These are phyloP conservation scores for Apiospora hydei DNA, from an alignment of 2,329 filamentous ascomycete species.

Conservation along the genomic window DNA sequence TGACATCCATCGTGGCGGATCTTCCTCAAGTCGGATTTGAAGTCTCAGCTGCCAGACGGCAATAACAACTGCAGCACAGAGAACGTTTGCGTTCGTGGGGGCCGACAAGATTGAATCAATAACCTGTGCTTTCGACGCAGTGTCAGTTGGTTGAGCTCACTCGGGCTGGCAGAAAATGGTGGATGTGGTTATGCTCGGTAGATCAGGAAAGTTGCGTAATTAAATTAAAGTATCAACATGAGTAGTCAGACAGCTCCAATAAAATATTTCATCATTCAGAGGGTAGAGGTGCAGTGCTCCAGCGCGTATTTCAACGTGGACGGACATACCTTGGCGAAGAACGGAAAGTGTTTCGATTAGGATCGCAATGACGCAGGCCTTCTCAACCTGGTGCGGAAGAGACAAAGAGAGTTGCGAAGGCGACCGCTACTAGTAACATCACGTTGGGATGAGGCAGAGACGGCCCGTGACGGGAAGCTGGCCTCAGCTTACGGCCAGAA, in stretches of 20 bases:
- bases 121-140: background rate
- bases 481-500: conserved; percentile 18
- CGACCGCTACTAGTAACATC: background rate
- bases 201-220: conserved; percentile 60
- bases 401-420: background rate
- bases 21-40: conserved; percentile 24
- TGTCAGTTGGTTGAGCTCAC: background rate
- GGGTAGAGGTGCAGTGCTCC: conserved; percentile 22
- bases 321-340: background rate
- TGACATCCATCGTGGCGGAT: conserved; percentile 47
- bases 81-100: background rate
- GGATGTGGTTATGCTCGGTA: background rate
- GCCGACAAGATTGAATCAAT: background rate
- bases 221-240: conserved; percentile 65
- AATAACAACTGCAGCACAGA: background rate
- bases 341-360: background rate
- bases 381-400: conserved; percentile 11
- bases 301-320: background rate
- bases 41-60: background rate
- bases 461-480: conserved; percentile 14
- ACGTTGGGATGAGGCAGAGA: conserved; percentile 7
- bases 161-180: background rate
- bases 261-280: conserved; percentile 57
- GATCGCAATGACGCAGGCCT: conserved; percentile 2
- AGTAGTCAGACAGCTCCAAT: conserved; percentile 83